These are phyloP conservation scores for Micractinium sp. DNA, from an alignment of 139 green algal species.

Conservation along the genomic window DNA sequence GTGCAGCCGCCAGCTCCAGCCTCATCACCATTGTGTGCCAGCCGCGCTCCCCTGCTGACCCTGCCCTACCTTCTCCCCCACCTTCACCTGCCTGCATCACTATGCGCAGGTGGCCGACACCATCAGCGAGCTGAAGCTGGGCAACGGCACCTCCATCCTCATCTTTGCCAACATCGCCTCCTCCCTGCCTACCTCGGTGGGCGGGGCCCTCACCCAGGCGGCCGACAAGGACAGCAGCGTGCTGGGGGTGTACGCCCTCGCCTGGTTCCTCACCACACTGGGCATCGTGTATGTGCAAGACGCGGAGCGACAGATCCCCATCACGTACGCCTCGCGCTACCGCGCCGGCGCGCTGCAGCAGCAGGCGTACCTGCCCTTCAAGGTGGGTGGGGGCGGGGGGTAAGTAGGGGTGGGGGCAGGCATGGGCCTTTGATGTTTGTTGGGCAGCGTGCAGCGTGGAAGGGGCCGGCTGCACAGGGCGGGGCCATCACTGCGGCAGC, in stretches of 20 bases:
- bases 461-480: too few relatives aligned
- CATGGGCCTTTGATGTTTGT: neutral
- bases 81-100: neutral
- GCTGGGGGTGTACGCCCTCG: slow-evolving; percentile 78
- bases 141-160: slow-evolving; percentile 97
- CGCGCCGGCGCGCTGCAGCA: slow-evolving; percentile 70
- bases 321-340: slow-evolving; percentile 94
- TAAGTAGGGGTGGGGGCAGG: too few relatives aligned
- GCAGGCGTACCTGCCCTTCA: slow-evolving; percentile 97
- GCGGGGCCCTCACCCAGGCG: slow-evolving; percentile 65
- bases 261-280: slow-evolving; percentile 93
- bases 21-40: neutral
- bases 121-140: slow-evolving; percentile 96
- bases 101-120: slow-evolving; percentile 72
- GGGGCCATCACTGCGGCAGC: too few relatives aligned
- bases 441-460: too few relatives aligned
- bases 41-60: neutral
- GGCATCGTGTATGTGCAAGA: slow-evolving; percentile 99
- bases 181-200: slow-evolving; percentile 83
- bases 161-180: slow-evolving; percentile 98
- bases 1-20: neutral
- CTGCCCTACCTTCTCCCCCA: neutral
- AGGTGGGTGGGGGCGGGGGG: slow-evolving; percentile 58
- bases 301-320: slow-evolving; percentile 96
- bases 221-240: slow-evolving; percentile 47